Conservation (phyloP, 2,329 filamentous ascomycete genomes). For the Ceratocystiopsis sp. region DNA sequence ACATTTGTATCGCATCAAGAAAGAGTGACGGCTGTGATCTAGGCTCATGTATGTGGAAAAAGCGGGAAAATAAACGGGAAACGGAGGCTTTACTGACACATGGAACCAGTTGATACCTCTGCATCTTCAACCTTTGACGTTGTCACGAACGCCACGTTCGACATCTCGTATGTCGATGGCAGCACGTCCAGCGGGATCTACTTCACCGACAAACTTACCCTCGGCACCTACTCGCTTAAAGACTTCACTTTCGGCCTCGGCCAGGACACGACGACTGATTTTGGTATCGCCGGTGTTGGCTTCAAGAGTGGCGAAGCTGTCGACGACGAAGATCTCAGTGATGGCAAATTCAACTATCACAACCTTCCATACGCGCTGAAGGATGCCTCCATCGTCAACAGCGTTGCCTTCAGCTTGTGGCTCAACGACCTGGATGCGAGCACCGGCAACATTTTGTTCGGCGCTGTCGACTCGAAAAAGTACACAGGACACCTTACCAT, state of each 20-base stretch:
- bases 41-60: slow-evolving; percentile 13
- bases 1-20: slow-evolving; percentile 20
- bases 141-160: slow-evolving; percentile 27
- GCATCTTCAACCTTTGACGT: slow-evolving; percentile 29
- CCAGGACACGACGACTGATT: slow-evolving; percentile 32
- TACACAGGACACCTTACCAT: slow-evolving; percentile 46
- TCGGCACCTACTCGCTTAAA: slow-evolving; percentile 32
- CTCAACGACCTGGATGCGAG: slow-evolving; percentile 40
- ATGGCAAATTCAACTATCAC: slow-evolving; percentile 16
- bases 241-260: slow-evolving; percentile 45
- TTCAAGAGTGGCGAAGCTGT: slow-evolving; percentile 38
- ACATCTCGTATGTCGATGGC: slow-evolving; percentile 45
- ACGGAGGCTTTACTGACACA: neutral
- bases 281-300: slow-evolving; percentile 43
- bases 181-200: slow-evolving; percentile 41
- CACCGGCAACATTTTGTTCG: slow-evolving; percentile 58
- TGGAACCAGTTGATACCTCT: slow-evolving; percentile 22
- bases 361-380: slow-evolving; percentile 51
- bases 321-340: slow-evolving; percentile 10
- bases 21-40: slow-evolving; percentile 11
- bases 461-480: slow-evolving; percentile 62
- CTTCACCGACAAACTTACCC: slow-evolving; percentile 37
- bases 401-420: slow-evolving; percentile 57
- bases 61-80: too few relatives aligned
- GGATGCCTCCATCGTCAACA: slow-evolving; percentile 44